Percentiles rank a stretch among this genome's conserved stretches.
Evolutionary conservation across 345 rosid genomes (phyloP).

Genomic region (Turritis glabra): DNA sequence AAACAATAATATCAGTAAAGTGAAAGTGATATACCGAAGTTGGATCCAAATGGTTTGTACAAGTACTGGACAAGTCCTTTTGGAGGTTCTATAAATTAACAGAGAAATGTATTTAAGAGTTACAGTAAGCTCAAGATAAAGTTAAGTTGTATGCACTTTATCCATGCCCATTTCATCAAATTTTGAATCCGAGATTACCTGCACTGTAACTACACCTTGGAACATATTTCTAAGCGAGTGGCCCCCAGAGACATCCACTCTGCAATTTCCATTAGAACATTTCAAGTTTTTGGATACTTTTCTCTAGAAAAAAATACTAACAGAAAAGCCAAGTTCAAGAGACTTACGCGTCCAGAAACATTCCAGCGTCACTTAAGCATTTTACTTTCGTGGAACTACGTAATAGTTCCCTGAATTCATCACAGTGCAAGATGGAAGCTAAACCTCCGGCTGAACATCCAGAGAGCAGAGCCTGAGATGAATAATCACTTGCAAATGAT

Average conservation of each 20-base stretch:
- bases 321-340: conserved; percentile 16
- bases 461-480: conserved; percentile 80
- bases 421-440: conserved; percentile 85
- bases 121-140: not conserved
- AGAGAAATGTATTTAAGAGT: not conserved
- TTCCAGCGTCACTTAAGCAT: conserved; percentile 92
- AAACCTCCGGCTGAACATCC: conserved; percentile 97
- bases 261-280: conserved; percentile 39
- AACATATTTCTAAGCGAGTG: conserved; percentile 65
- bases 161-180: not conserved
- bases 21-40: conserved; percentile 57
- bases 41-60: conserved; percentile 73
- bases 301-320: not conserved
- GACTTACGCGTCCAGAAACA: conserved; percentile 81
- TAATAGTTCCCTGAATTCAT: conserved; percentile 62
- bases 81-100: conserved; percentile 53
- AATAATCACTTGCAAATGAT: conserved; percentile 8
- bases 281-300: not conserved
- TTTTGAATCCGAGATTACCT: conserved; percentile 49
- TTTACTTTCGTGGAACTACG: conserved; percentile 71
- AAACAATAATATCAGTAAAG: not conserved
- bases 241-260: conserved; percentile 83
- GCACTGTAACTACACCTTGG: conserved; percentile 73
- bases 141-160: not conserved
- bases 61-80: conserved; percentile 65